Conservation (phyloP, 768 basidiomycete genomes). For the Pleurotus giganteus region DNA sequence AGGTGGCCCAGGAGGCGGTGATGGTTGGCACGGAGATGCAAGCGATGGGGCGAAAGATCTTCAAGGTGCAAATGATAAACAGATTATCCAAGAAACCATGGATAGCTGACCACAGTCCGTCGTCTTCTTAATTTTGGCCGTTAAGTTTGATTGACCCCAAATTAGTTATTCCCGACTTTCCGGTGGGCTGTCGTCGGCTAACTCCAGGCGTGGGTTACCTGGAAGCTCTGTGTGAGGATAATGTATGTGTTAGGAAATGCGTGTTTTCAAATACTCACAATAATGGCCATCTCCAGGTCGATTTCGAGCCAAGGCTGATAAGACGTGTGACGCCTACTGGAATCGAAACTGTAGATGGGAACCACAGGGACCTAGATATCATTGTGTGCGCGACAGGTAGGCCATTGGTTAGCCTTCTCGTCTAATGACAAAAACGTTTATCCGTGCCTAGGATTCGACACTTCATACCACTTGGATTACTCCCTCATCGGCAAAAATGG, state of each 20-base stretch:
- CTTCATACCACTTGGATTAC: slow-evolving; percentile 45
- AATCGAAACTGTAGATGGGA: slow-evolving; percentile 55
- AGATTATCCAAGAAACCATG: slow-evolving; percentile 55
- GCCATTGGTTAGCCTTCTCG: slow-evolving; percentile 6
- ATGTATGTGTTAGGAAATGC: slow-evolving; percentile 33
- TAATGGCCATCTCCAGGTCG: slow-evolving; percentile 33
- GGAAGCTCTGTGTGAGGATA: slow-evolving; percentile 61
- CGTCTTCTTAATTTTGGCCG: background rate
- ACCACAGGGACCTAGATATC: slow-evolving; percentile 52
- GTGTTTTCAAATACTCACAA: background rate
- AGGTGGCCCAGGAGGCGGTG: slow-evolving; percentile 42
- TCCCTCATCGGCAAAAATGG: slow-evolving; percentile 55
- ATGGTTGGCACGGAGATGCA: slow-evolving; percentile 38
- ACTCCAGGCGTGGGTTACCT: slow-evolving; percentile 70
- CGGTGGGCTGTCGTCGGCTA: slow-evolving; percentile 58
- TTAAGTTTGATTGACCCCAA: background rate
- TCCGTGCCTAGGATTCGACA: slow-evolving; percentile 45
- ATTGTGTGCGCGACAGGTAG: slow-evolving; percentile 64
- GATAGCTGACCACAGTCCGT: slow-evolving; percentile 55
- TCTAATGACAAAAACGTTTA: background rate
- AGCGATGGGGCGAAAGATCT: slow-evolving; percentile 29
- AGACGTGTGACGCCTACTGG: slow-evolving; percentile 50
- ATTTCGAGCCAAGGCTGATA: slow-evolving; percentile 51
- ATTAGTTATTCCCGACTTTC: slow-evolving; percentile 58
- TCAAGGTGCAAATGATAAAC: slow-evolving; percentile 44